These are phyloP conservation scores for Mycena galericulata DNA, from an alignment of 768 basidiomycete genomes.

Conservation along the genomic window DNA sequence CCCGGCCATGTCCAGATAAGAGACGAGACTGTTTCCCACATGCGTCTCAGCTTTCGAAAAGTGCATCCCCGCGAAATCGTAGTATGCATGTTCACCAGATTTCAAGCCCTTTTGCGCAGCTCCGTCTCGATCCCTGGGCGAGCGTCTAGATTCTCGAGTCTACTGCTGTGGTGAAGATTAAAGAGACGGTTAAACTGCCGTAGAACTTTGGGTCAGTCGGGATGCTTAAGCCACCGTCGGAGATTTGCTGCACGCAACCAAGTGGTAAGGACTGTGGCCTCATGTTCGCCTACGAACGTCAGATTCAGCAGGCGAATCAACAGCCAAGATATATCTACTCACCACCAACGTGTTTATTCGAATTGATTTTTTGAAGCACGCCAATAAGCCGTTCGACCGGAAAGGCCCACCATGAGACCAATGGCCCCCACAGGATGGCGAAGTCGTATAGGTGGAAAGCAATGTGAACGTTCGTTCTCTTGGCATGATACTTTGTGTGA, in stretches of 20 bases:
- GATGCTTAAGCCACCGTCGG: conserved; percentile 31
- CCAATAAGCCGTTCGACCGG: conserved; percentile 53
- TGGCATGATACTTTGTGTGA: conserved; percentile 27
- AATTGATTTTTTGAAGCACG: conserved; percentile 44
- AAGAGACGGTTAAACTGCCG: conserved; percentile 16
- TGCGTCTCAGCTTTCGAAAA: conserved; percentile 16
- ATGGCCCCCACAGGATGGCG: conserved; percentile 47
- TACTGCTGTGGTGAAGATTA: conserved; percentile 10
- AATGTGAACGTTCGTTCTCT: conserved; percentile 20
- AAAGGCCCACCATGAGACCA: conserved; percentile 53
- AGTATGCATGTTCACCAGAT: neutral
- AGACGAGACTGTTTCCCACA: conserved; percentile 18
- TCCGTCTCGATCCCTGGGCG: neutral
- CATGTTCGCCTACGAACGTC: conserved; percentile 12
- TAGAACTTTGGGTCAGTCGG: conserved; percentile 30
- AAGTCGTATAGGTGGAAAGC: conserved; percentile 49
- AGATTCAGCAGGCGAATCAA: neutral
- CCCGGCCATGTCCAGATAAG: neutral
- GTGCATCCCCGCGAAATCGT: neutral
- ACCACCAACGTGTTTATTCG: conserved; percentile 45
- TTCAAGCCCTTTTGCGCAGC: neutral
- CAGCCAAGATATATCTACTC: neutral
- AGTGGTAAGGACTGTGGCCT: conserved; percentile 17
- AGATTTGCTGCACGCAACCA: conserved; percentile 25
- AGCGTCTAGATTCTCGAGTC: neutral